Evolutionary conservation across 2,329 filamentous ascomycete species (phyloP).

Genomic region (Metarhizium brunneum): DNA sequence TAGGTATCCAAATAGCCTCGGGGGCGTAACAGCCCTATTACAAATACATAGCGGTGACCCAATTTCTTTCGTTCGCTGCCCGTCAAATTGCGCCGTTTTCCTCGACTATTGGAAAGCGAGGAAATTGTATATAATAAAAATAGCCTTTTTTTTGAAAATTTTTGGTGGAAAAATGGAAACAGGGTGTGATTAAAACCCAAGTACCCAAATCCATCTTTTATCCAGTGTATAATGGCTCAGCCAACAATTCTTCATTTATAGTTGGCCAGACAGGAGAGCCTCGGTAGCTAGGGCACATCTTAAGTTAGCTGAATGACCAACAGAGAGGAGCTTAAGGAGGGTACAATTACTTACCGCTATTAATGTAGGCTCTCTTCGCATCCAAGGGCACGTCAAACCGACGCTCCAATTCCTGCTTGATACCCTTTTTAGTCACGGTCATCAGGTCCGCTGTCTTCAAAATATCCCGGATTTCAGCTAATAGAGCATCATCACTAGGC

Average conservation of each 20-base stretch:
- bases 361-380: constrained; percentile 85
- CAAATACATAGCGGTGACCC: background rate
- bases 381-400: constrained; percentile 83
- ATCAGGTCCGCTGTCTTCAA: constrained; percentile 87
- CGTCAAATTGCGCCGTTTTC: background rate
- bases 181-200: background rate
- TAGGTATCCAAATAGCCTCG: background rate
- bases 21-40: background rate
- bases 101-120: constrained; percentile 1
- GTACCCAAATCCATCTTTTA: background rate
- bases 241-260: constrained; percentile 36
- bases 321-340: background rate
- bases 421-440: constrained; percentile 97
- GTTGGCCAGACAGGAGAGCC: constrained; percentile 66
- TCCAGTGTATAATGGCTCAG: background rate
- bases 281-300: constrained; percentile 51
- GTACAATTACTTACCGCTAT: constrained; percentile 59
- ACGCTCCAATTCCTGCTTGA: constrained; percentile 87
- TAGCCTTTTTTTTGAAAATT: background rate
- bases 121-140: background rate
- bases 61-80: background rate
- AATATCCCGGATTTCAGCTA: constrained; percentile 93
- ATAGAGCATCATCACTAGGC: constrained; percentile 79
- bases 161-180: background rate
- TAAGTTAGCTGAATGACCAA: constrained; percentile 9